phyloP scores from a whole-genome alignment of 139 green algal species.

The Zygnema circumcarinatum region DNA sequence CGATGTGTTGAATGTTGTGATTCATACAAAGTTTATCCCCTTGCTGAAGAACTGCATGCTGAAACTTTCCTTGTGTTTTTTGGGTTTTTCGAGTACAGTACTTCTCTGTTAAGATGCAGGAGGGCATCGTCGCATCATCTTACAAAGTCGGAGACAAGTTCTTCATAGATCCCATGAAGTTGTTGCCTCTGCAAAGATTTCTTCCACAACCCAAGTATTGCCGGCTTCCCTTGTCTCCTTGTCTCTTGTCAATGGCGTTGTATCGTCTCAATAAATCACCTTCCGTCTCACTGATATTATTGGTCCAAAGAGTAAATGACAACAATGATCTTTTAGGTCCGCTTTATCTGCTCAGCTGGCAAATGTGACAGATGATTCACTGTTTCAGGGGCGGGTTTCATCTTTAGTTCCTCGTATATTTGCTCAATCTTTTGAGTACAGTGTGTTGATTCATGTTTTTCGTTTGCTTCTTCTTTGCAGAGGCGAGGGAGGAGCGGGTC shows the following conservation, averaged over 20 bases:
- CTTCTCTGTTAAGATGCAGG: slow-evolving; percentile 97
- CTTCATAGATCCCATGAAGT: slow-evolving; percentile 92
- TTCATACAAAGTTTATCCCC: no score
- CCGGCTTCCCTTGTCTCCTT: not conserved
- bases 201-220: slow-evolving; percentile 81
- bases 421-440: no score
- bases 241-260: not conserved
- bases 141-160: slow-evolving; percentile 96
- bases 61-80: no score
- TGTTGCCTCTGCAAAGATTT: slow-evolving; percentile 87
- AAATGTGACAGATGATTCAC: slow-evolving; percentile 20
- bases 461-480: not conserved
- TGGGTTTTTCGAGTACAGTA: no score
- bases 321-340: not conserved
- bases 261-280: slow-evolving; percentile 6
- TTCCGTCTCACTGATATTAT: slow-evolving; percentile 10
- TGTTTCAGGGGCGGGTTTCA: not conserved
- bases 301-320: not conserved
- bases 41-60: no score
- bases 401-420: not conserved
- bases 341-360: not conserved
- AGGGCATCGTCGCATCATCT: slow-evolving; percentile 89
- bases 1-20: no score
- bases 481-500: not conserved
- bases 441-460: not conserved